Conservation (phyloP, 306 rosid species). For the Dryas drummondii region DNA sequence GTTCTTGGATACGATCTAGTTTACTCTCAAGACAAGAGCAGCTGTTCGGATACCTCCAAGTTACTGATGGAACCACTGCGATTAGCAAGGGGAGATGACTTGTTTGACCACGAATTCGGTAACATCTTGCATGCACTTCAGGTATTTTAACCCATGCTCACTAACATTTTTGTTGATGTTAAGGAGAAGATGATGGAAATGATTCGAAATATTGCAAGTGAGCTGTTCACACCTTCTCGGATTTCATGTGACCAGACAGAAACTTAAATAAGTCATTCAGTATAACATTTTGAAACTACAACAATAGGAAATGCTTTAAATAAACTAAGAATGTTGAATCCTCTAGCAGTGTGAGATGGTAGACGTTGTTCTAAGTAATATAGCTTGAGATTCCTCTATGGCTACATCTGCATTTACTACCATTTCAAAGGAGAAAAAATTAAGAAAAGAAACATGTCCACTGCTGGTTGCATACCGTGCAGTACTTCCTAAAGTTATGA, state of each 20-base stretch:
- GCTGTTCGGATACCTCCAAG: slow-evolving; percentile 47
- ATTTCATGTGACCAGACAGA: too few species aligned
- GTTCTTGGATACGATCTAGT: slow-evolving; percentile 60
- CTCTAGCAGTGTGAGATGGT: neutral
- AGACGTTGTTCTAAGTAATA: neutral
- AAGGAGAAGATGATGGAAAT: neutral
- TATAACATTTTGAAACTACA: neutral
- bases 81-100: slow-evolving; percentile 54
- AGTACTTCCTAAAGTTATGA: too few species aligned
- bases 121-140: slow-evolving; percentile 91
- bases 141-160: slow-evolving; percentile 43
- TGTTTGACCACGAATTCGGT: slow-evolving; percentile 56
- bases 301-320: neutral
- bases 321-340: neutral
- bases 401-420: too few species aligned
- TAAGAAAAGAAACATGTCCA: too few species aligned
- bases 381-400: neutral
- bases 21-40: slow-evolving; percentile 39
- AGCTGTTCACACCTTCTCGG: too few species aligned
- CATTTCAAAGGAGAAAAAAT: too few species aligned
- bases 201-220: too few species aligned
- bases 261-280: neutral
- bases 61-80: slow-evolving; percentile 44
- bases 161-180: neutral
- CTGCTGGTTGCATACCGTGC: too few species aligned